Conservation (phyloP, 129 eudicot species). For the Sambucus nigra region DNA sequence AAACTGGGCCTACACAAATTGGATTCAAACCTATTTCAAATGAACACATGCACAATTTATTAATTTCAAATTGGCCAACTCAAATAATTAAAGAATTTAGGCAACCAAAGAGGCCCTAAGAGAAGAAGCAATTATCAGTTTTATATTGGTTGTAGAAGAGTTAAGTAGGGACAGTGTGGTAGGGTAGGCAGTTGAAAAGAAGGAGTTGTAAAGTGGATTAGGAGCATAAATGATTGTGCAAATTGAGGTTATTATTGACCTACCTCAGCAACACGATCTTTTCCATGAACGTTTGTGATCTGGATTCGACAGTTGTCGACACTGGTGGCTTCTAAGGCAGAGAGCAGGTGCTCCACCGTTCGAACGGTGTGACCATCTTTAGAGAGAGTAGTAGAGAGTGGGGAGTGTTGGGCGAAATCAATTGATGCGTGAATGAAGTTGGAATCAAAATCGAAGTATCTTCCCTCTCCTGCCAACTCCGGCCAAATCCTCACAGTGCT, state of each 20-base stretch:
- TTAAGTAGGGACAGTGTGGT: background rate
- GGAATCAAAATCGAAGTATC: constrained; percentile 59
- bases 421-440: constrained; percentile 56
- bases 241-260: too few species aligned
- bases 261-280: constrained; percentile 50
- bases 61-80: too few species aligned
- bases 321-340: constrained; percentile 78
- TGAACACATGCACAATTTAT: too few species aligned
- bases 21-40: too few species aligned
- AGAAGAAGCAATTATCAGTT: background rate
- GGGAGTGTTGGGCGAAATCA: constrained; percentile 42
- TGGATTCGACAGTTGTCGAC: constrained; percentile 82
- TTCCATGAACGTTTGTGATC: constrained; percentile 16
- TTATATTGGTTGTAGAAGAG: background rate
- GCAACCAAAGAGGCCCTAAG: too few species aligned
- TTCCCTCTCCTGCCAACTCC: constrained; percentile 58
- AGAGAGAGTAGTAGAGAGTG: constrained; percentile 68
- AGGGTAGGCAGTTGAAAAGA: too few species aligned
- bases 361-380: constrained; percentile 42
- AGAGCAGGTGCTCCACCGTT: constrained; percentile 88
- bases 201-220: too few species aligned
- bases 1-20: too few species aligned
- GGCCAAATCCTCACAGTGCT: constrained; percentile 64
- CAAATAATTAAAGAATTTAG: too few species aligned
- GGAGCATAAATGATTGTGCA: too few species aligned